A percentile compares a stretch with the other conserved stretches of the same genome.
phyloP scores from a whole-genome alignment of 139 green algal species.

The Chlorella vulgaris region DNA sequence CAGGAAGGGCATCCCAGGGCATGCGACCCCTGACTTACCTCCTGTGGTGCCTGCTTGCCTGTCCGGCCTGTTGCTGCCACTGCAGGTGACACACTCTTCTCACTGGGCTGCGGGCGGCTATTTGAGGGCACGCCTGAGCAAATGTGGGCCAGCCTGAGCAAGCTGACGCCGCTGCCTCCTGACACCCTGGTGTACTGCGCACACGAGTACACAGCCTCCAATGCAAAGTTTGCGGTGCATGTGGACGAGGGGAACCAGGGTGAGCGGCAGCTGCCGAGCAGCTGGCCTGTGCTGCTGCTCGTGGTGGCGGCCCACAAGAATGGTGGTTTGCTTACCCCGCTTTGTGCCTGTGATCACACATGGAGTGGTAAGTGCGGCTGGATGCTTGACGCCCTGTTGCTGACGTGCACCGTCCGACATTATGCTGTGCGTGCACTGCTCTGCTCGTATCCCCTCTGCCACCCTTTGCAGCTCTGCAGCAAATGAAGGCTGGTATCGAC shows the following conservation, averaged over 20 bases:
- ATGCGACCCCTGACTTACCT: too few species aligned
- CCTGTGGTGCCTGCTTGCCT: neutral
- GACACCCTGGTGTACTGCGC: constrained; percentile 83
- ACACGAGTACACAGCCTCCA: constrained; percentile 73
- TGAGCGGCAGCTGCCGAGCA: neutral
- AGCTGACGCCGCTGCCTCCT: constrained; percentile 73
- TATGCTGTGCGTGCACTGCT: neutral
- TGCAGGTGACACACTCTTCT: constrained; percentile 92
- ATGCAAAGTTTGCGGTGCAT: constrained; percentile 47
- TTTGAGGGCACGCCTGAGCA: constrained; percentile 85
- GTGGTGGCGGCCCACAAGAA: too few species aligned
- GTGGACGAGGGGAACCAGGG: constrained; percentile 6
- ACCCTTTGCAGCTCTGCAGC: neutral
- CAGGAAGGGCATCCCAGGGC: too few species aligned
- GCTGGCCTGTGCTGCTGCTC: too few species aligned
- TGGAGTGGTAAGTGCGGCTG: too few species aligned
- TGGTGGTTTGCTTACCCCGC: too few species aligned
- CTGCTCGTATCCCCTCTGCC: neutral
- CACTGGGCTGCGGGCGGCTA: constrained; percentile 86
- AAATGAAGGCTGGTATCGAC: neutral
- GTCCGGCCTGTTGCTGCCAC: neutral
- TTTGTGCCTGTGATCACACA: too few species aligned
- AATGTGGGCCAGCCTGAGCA: constrained; percentile 86
- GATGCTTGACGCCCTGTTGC: too few species aligned
- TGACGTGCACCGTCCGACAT: too few species aligned